Evolutionary conservation across 2,329 filamentous ascomycete genomes (phyloP).

Genomic region (Cordyceps farinosa): DNA sequence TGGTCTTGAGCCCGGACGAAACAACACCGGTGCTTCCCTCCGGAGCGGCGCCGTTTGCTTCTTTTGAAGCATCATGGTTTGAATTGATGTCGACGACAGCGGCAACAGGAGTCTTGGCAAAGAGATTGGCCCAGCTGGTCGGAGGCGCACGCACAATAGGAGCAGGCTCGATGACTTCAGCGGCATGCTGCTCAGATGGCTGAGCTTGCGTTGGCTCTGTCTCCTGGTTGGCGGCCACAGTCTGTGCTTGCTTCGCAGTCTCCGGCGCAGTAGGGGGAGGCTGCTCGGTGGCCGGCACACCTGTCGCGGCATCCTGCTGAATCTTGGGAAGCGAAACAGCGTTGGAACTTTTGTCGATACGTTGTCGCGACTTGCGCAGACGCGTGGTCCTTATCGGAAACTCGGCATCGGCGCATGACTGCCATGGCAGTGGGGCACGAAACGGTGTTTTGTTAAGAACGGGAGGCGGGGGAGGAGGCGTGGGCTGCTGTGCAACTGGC

Average conservation of each 20-base stretch:
- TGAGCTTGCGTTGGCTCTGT: neutral
- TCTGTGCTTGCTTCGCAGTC: neutral
- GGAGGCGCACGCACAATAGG: constrained; percentile 31
- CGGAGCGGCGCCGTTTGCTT: constrained; percentile 2
- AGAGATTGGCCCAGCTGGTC: constrained; percentile 41
- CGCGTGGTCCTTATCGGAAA: constrained; percentile 45
- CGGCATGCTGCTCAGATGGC: constrained; percentile 15
- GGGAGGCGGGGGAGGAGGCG: neutral
- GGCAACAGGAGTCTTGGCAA: constrained; percentile 27
- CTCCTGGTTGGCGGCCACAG: neutral
- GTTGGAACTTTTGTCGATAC: constrained; percentile 34
- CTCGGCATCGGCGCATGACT: constrained; percentile 46
- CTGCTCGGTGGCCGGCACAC: constrained; percentile 10
- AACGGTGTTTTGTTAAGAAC: constrained; percentile 32
- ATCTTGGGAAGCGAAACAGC: constrained; percentile 42
- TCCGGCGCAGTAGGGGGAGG: neutral
- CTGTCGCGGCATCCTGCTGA: constrained; percentile 31
- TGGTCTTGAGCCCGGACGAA: constrained; percentile 41
- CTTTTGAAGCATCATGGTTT: constrained; percentile 19
- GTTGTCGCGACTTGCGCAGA: constrained; percentile 42
- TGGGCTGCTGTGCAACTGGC: constrained; percentile 10
- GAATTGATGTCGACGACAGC: constrained; percentile 11
- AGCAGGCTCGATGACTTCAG: constrained; percentile 15
- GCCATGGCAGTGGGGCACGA: constrained; percentile 54
- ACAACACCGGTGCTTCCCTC: constrained; percentile 29